Evolutionary conservation across 805 yeast species (phyloP).

Genomic region (Candida peoriensis): DNA sequence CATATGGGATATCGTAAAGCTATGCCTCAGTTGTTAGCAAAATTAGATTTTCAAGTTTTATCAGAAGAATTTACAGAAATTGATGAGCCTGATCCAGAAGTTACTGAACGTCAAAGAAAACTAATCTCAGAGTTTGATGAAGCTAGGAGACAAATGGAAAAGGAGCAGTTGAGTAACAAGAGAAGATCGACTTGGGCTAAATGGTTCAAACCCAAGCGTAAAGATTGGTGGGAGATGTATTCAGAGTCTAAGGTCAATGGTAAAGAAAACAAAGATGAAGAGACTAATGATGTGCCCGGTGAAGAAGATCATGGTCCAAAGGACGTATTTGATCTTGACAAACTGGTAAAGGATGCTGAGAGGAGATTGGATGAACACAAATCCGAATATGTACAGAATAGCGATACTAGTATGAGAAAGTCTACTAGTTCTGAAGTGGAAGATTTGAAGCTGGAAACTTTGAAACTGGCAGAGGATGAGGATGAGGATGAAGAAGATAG

Average conservation of each 20-base stretch:
- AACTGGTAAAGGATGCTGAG: slow-evolving; percentile 14
- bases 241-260: slow-evolving; percentile 20
- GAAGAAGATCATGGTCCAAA: slow-evolving; percentile 8
- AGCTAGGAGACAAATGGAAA: slow-evolving; percentile 60
- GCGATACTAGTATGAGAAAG: too few relatives aligned
- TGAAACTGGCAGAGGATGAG: slow-evolving; percentile 3
- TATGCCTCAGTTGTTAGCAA: slow-evolving; percentile 74
- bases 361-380: not conserved
- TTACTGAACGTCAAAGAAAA: slow-evolving; percentile 75
- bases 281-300: not conserved
- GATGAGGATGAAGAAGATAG: slow-evolving; percentile 4
- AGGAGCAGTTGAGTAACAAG: slow-evolving; percentile 30
- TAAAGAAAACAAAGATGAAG: slow-evolving; percentile 6
- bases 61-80: slow-evolving; percentile 92
- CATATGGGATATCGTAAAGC: slow-evolving; percentile 97
- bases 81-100: slow-evolving; percentile 92
- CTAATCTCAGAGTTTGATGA: slow-evolving; percentile 82
- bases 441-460: not conserved
- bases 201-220: slow-evolving; percentile 48
- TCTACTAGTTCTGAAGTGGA: too few relatives aligned
- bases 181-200: slow-evolving; percentile 34
- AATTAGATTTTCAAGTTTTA: slow-evolving; percentile 72
- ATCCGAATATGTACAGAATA: too few relatives aligned
- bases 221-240: slow-evolving; percentile 49
- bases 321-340: slow-evolving; percentile 18